Evolutionary conservation across 495 filamentous ascomycete species (phyloP), one percentile per base, ranked within the genome.

Genomic region (Penicillium cosmopolitanum): DNA sequence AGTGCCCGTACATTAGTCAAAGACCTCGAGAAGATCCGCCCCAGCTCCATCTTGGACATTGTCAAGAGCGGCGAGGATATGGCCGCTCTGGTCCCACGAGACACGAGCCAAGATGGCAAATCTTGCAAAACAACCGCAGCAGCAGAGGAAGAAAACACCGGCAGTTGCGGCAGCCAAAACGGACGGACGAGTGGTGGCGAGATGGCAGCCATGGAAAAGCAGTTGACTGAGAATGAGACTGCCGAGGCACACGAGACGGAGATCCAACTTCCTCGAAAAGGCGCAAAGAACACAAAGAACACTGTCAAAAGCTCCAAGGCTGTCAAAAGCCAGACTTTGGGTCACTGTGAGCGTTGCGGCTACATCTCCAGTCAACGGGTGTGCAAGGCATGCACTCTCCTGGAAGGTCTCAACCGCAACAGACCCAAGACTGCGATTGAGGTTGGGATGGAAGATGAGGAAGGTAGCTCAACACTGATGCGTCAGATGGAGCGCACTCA

Each of bases 21-120:
- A 79, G 93, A 92, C 66, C 74, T 98, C 25, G 95, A 98, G 79
- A 88, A 89, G 58, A 89, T 98, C 34, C 83, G 95, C 15, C 94
- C 95, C 2, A 97, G 91, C 55, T 91, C 94, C 1, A 97, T 98
- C 60, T 67, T 98, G 51, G 96, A 98, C 75, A 88, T 98, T 63
- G 93, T 98, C 35, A 84, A 87, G 57, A 97, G 93, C 68, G 95
- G 95, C 10, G 93, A 98, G 73, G 96, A 97, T 61, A 97, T 98
- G 89, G 94, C 92, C 9, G 85, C 80, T 59, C 78, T 97, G 25
- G 91, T 97, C 3, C 92, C 93, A 0, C 78, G 77, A 19, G 84
- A 84, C 54, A 70, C 79, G 16, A 69, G 58, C 34, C 65, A 70
- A 13, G 58, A 60, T 13, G 70, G 65, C 23, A 71, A 75, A 43